A percentile compares a stretch with the other conserved stretches of the same genome.
phyloP scores from a whole-genome alignment of 306 rosid genomes.

The Gastrolobium villosum region DNA sequence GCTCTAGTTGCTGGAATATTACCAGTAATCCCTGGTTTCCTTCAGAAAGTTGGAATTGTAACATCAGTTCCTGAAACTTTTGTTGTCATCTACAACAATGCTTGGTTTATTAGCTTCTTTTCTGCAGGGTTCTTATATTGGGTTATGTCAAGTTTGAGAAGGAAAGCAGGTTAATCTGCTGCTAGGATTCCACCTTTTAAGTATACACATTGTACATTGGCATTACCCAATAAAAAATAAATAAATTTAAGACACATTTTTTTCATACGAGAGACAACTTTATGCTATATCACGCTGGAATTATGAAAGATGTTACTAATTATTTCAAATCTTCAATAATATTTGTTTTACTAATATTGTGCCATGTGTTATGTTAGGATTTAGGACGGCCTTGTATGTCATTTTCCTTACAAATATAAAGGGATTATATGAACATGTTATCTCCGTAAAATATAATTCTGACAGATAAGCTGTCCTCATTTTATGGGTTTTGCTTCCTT shows the following conservation, averaged over 20 bases:
- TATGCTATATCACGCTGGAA: background rate
- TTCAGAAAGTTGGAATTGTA: conserved; percentile 70
- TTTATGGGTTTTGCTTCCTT: background rate
- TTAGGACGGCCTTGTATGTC: background rate
- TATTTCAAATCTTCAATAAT: background rate
- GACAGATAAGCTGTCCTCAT: background rate
- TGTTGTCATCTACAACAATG: conserved; percentile 77
- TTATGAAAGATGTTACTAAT: background rate
- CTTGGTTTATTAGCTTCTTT: conserved; percentile 93
- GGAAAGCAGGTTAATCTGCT: conserved; percentile 41
- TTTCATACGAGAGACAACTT: background rate
- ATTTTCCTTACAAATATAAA: background rate
- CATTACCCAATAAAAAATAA: background rate
- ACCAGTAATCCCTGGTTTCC: conserved; percentile 88
- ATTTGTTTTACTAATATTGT: background rate
- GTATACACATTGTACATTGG: background rate
- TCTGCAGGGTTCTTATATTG: conserved; percentile 74
- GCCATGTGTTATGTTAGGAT: conserved; percentile 23
- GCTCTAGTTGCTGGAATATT: conserved; percentile 76
- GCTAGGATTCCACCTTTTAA: conserved; percentile 30
- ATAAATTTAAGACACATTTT: background rate
- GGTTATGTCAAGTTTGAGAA: conserved; percentile 59
- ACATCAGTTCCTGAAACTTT: conserved; percentile 56
- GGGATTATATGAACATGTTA: background rate
- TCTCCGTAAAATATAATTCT: background rate